Evolutionary conservation across 257 asterid species (phyloP).

Genomic region (Solanum infundibuliforme): DNA sequence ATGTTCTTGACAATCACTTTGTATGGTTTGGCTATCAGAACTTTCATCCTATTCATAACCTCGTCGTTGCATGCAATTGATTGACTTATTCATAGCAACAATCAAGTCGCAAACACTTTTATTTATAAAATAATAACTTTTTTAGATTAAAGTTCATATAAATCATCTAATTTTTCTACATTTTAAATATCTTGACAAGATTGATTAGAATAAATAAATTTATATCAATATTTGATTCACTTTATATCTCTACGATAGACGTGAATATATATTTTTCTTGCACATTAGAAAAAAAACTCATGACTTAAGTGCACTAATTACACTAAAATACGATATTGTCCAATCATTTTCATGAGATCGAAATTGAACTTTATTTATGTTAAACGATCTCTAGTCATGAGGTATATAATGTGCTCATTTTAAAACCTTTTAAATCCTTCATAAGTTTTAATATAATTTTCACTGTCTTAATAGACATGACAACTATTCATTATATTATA

Average conservation of each 20-base stretch:
- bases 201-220: too few relatives aligned
- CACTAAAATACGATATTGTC: neutral
- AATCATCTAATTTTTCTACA: too few relatives aligned
- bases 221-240: neutral
- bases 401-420: neutral
- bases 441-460: too few relatives aligned
- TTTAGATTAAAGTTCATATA: too few relatives aligned
- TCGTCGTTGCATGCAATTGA: neutral
- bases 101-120: neutral
- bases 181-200: too few relatives aligned
- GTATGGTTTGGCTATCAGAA: fast-evolving
- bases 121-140: too few relatives aligned
- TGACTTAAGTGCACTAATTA: neutral
- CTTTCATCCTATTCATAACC: too few relatives aligned
- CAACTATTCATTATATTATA: neutral
- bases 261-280: neutral
- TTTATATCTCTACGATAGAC: neutral
- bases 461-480: neutral
- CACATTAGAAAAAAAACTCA: neutral
- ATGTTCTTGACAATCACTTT: neutral
- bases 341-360: too few relatives aligned
- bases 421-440: neutral
- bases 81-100: neutral
- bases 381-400: neutral
- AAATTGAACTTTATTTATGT: too few relatives aligned